A percentile compares a stretch with the other conserved stretches of the same genome.
Evolutionary conservation across 352 stramenopile species (phyloP).

Genomic region (Thalassiosira ordinaria): DNA sequence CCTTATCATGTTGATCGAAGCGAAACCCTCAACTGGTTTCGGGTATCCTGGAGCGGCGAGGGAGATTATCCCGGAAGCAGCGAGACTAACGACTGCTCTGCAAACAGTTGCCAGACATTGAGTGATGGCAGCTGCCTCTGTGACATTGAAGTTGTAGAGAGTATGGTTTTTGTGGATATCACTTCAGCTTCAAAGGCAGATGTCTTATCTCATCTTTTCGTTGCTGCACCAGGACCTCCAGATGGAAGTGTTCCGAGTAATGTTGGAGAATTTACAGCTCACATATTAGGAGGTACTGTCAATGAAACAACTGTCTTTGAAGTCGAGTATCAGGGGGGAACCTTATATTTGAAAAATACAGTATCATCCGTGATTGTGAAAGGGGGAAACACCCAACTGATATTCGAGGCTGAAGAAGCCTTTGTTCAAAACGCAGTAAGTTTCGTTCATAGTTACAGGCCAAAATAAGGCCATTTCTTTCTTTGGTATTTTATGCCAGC

Average conservation of each 20-base stretch:
- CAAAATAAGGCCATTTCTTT: no score
- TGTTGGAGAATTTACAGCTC: slow-evolving; percentile 39
- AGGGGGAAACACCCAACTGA: slow-evolving; percentile 42
- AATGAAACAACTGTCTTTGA: slow-evolving; percentile 61
- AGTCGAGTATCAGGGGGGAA: slow-evolving; percentile 55
- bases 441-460: no score
- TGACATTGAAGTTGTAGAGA: slow-evolving; percentile 54
- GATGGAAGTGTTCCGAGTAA: slow-evolving; percentile 29
- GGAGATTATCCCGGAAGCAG: slow-evolving; percentile 53
- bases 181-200: slow-evolving; percentile 35
- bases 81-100: slow-evolving; percentile 32
- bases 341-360: slow-evolving; percentile 62
- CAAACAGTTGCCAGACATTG: slow-evolving; percentile 43
- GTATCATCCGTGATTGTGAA: slow-evolving; percentile 52
- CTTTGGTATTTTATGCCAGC: no score
- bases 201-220: slow-evolving; percentile 56
- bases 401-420: slow-evolving; percentile 56
- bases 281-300: slow-evolving; percentile 28
- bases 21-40: slow-evolving; percentile 64
- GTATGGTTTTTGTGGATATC: slow-evolving; percentile 49
- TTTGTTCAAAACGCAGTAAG: slow-evolving; percentile 36
- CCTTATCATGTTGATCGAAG: slow-evolving; percentile 49
- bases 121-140: slow-evolving; percentile 59
- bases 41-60: slow-evolving; percentile 61
- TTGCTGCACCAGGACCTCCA: slow-evolving; percentile 37